These are phyloP conservation scores for Rhynchosporium agropyri DNA, from an alignment of 2,329 filamentous ascomycete genomes.

Conservation along the genomic window DNA sequence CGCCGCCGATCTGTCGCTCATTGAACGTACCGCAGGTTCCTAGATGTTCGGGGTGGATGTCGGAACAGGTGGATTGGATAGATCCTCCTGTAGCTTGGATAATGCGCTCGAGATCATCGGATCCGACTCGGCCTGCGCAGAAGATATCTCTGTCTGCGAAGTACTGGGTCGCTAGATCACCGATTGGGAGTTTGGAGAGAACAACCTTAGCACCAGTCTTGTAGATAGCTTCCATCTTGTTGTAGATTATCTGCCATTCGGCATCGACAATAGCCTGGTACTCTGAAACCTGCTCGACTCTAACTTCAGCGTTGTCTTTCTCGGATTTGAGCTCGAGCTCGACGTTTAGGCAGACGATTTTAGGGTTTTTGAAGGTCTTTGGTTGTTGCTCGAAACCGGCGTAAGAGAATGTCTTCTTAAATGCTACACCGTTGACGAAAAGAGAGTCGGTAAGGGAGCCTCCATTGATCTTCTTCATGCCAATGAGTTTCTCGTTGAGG, in stretches of 20 bases:
- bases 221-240: conserved; percentile 95
- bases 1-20: conserved; percentile 94
- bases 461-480: conserved; percentile 96
- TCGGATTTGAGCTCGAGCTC: conserved; percentile 98
- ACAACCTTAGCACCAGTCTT: conserved; percentile 97
- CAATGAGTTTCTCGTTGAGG: conserved; percentile 96
- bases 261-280: conserved; percentile 99
- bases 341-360: conserved; percentile 96
- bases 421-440: conserved; percentile 96
- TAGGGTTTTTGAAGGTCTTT: conserved; percentile 90
- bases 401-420: conserved; percentile 99
- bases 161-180: conserved; percentile 95
- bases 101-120: conserved; percentile 93
- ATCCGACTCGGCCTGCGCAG: conserved; percentile 90
- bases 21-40: conserved; percentile 90
- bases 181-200: conserved; percentile 94
- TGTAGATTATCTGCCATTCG: conserved; percentile 99
- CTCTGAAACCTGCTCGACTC: conserved; percentile 97
- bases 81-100: conserved; percentile 92
- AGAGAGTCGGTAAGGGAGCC: conserved; percentile 94
- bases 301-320: conserved; percentile 98
- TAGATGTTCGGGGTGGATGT: conserved; percentile 86
- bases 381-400: conserved; percentile 99
- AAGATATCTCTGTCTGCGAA: conserved; percentile 98
- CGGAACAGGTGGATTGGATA: conserved; percentile 93